A percentile compares a stretch with the other conserved stretches of the same genome.
Conservation (phyloP, 2,329 filamentous ascomycete genomes). For the Emmonsia crescens region DNA sequence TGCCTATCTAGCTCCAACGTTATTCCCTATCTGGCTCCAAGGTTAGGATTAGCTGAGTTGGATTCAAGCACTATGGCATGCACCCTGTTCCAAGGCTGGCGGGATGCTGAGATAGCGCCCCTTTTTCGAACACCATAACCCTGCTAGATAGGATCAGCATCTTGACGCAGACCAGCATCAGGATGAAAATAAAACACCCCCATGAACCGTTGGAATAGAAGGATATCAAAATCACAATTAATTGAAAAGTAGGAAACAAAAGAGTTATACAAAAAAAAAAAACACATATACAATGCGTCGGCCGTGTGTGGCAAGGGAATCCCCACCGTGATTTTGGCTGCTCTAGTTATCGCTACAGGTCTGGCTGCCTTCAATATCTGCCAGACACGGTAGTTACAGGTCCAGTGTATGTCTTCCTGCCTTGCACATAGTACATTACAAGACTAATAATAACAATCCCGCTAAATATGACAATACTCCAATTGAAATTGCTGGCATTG, state of each 20-base stretch:
- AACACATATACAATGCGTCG: not conserved
- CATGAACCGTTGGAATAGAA: not conserved
- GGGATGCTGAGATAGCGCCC: too few relatives aligned
- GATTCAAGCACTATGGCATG: too few relatives aligned
- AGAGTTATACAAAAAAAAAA: not conserved
- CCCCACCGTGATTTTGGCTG: not conserved
- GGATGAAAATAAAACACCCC: not conserved
- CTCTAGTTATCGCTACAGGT: too few relatives aligned
- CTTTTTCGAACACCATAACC: too few relatives aligned
- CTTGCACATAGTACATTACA: conserved; percentile 28
- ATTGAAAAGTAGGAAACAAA: not conserved
- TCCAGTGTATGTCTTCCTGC: conserved; percentile 21
- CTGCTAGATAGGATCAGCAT: too few relatives aligned
- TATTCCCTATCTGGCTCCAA: too few relatives aligned
- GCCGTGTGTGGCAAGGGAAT: not conserved
- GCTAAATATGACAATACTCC: conserved; percentile 33
- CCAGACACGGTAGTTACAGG: conserved; percentile 14
- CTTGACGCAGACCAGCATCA: too few relatives aligned
- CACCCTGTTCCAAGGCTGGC: too few relatives aligned
- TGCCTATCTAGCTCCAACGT: too few relatives aligned
- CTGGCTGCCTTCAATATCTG: not conserved
- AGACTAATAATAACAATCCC: conserved; percentile 29
- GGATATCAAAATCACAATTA: not conserved
- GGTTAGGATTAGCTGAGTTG: too few relatives aligned
- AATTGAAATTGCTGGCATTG: conserved; percentile 9